These are phyloP conservation scores for Kandelia obovata DNA, from an alignment of 345 rosid genomes.

Conservation along the genomic window DNA sequence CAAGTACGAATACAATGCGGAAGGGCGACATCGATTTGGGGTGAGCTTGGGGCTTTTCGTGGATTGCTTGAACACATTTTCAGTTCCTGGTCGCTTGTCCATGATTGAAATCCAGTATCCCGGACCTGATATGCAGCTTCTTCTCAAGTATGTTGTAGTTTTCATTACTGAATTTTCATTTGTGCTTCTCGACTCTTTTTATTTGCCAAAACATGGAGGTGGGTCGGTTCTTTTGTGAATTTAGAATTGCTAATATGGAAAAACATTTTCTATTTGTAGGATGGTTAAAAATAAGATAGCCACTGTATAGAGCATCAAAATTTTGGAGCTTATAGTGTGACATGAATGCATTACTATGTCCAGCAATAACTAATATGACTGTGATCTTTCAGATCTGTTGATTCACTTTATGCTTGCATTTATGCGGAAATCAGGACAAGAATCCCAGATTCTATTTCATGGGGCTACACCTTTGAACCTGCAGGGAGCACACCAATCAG, in stretches of 20 bases:
- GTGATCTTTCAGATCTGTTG: slow-evolving; percentile 54
- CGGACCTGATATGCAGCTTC: slow-evolving; percentile 96
- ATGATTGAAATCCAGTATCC: slow-evolving; percentile 79
- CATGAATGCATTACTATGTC: not conserved
- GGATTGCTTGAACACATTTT: slow-evolving; percentile 88
- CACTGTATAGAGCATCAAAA: not conserved
- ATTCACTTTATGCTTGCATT: slow-evolving; percentile 65
- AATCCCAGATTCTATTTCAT: slow-evolving; percentile 66
- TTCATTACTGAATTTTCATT: too few relatives aligned
- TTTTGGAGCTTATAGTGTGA: not conserved
- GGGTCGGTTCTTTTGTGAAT: not conserved
- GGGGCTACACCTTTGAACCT: slow-evolving; percentile 89
- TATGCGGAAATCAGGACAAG: slow-evolving; percentile 88
- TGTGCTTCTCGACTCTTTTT: too few relatives aligned
- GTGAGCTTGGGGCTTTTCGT: slow-evolving; percentile 82
- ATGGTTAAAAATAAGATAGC: not conserved
- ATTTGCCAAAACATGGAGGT: too few relatives aligned
- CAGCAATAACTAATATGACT: not conserved
- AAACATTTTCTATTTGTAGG: not conserved
- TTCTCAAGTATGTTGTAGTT: slow-evolving; percentile 54
- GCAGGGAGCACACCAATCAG: slow-evolving; percentile 68
- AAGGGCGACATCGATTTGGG: slow-evolving; percentile 80
- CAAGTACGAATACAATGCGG: slow-evolving; percentile 56
- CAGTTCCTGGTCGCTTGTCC: slow-evolving; percentile 66
- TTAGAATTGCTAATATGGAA: not conserved